Conservation (phyloP, 83 land plant genomes). For the Picea mariana region DNA sequence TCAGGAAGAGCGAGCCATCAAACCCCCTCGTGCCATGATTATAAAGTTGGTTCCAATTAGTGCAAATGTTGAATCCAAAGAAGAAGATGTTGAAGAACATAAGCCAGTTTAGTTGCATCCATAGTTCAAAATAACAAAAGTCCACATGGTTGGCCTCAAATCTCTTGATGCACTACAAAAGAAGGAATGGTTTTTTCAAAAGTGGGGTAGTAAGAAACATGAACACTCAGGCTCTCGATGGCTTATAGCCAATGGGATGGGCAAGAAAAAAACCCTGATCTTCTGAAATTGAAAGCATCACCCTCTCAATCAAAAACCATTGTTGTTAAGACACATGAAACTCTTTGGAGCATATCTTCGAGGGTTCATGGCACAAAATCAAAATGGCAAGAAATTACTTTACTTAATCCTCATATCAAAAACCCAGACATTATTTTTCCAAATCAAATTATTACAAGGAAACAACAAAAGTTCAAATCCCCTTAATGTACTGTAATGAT, state of each 20-base stretch:
- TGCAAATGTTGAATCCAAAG: slow-evolving; percentile 20
- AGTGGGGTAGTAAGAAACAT: slow-evolving; percentile 49
- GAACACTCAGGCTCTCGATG: slow-evolving; percentile 50
- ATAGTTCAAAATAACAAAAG: slow-evolving; percentile 41
- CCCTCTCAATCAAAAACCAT: slow-evolving; percentile 15
- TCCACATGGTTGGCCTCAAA: slow-evolving; percentile 41
- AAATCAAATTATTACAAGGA: slow-evolving; percentile 24
- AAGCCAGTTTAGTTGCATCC: slow-evolving; percentile 10
- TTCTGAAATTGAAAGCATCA: slow-evolving; percentile 23
- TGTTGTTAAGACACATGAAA: slow-evolving; percentile 29
- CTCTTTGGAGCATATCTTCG: slow-evolving; percentile 53
- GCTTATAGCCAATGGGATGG: slow-evolving; percentile 57
- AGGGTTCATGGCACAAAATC: slow-evolving; percentile 23
- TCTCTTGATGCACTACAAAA: slow-evolving; percentile 19
- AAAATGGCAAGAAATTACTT: slow-evolving; percentile 9
- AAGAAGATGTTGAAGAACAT: slow-evolving; percentile 18
- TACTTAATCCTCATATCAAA: slow-evolving; percentile 28
- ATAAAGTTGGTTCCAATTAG: slow-evolving; percentile 19
- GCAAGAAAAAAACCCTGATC: slow-evolving; percentile 27
- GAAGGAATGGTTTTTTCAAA: slow-evolving; percentile 15
- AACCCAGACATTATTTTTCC: slow-evolving; percentile 43
- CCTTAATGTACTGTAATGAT: not conserved
- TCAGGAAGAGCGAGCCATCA: slow-evolving; percentile 43
- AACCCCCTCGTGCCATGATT: slow-evolving; percentile 36
- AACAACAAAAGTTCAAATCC: not conserved